Evolutionary conservation across 345 rosid genomes (phyloP), one percentile per base, ranked within the genome.

Genomic region (Chamaenerion angustifolium): DNA sequence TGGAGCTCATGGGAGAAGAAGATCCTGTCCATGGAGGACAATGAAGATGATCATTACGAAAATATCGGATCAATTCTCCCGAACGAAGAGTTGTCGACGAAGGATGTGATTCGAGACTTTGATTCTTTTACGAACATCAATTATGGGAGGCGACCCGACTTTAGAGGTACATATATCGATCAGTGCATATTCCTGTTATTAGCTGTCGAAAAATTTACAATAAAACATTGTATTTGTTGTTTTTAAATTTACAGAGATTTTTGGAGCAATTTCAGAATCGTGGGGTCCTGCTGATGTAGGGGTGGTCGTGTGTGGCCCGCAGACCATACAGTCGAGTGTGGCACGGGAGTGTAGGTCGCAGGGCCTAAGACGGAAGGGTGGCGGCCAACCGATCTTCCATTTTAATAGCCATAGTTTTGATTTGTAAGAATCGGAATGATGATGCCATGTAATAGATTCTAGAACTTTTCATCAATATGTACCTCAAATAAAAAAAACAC

Each of bases 341-440:
- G 76, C 76, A 8, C 62, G 52, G 51, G 73, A 62, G 55, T 64
- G 64, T 61, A 68, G 79, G 58, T 58, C 73, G 4, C 59, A 42
- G 37, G 59, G 54, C 55, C 9, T 68, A 10, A 54, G 55, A 10
- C 64, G 76, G 51, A 57, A 51, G 40, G 47, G 57, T 21, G 10
- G 41, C 40, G 43, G 54, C 27, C 27, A 5, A 3, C 66, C 71
- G 4, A 15, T 74, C 31, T 67, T 74, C 57, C 79, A 74, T 62
- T 74, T 70, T 50, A 56, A 74, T 56, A 74, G 72, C 56, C 79
- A 74, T 43, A 74, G 72, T 61, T 74, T 74, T 51, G 56, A 52
- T 56, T 12, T 67, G 37, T 67, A 70, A 64, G 37, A 49, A 9
- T n/a, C 35, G 11, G 27, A 13, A n/a, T n/a, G n/a, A 10, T 6